Evolutionary conservation across 331 rosid genomes (phyloP).

Genomic region (Pyrus hybrid): DNA sequence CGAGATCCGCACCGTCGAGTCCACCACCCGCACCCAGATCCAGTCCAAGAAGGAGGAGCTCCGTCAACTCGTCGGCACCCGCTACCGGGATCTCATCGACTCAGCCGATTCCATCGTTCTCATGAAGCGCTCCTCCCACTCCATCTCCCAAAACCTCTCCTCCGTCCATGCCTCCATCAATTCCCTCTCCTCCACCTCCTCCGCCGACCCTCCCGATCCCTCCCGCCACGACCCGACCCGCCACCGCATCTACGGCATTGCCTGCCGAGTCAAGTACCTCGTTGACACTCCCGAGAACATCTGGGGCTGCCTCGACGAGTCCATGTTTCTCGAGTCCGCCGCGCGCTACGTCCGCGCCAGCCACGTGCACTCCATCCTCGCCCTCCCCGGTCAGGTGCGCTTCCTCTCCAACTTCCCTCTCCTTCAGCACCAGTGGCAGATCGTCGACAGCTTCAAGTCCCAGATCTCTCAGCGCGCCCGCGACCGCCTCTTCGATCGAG

Average conservation of each 20-base stretch:
- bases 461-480: slow-evolving; percentile 97
- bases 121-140: slow-evolving; percentile 60
- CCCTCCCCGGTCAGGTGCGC: slow-evolving; percentile 13
- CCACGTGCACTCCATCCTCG: slow-evolving; percentile 52
- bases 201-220: not conserved
- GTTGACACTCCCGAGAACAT: slow-evolving; percentile 91
- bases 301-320: slow-evolving; percentile 95
- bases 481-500: slow-evolving; percentile 52
- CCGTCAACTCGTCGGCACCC: slow-evolving; percentile 91
- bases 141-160: slow-evolving; percentile 66
- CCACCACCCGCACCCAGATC: slow-evolving; percentile 67
- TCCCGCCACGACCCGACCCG: slow-evolving; percentile 42
- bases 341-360: slow-evolving; percentile 69
- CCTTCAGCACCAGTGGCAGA: slow-evolving; percentile 98
- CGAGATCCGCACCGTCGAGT: slow-evolving; percentile 81
- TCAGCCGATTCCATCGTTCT: slow-evolving; percentile 89
- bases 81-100: slow-evolving; percentile 96
- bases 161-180: slow-evolving; percentile 47
- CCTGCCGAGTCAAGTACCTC: slow-evolving; percentile 89
- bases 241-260: slow-evolving; percentile 53
- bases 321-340: slow-evolving; percentile 89
- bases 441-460: slow-evolving; percentile 75
- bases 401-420: slow-evolving; percentile 66
- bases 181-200: slow-evolving; percentile 28
- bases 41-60: slow-evolving; percentile 93